Base-by-base conservation (phyloP, 108 stramenopile genomes). In the Ochromonas danica region DNA sequence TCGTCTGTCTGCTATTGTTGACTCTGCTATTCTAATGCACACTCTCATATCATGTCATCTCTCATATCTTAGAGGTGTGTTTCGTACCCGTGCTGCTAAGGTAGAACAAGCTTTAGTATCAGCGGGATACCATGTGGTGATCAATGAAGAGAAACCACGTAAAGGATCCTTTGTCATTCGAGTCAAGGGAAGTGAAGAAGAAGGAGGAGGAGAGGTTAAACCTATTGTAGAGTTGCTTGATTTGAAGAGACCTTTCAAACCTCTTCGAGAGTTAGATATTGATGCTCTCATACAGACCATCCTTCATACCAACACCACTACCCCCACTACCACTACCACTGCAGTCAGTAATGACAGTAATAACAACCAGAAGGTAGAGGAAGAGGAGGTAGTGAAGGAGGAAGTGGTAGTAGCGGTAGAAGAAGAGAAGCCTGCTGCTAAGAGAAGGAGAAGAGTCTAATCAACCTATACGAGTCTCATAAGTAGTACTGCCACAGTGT, bases 91-190 rank as follows among this genome's bases (percentile, higher is more conserved):
- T 28, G 72, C 72, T 3, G 43, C 10, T 22, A 75, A 75, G 40
- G 41, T 75, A 6, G 51, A 75, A 36, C 3, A 75, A 25, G 45
- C 51, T 75, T 45, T 28, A 6, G 25, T 35, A 25, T 6, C 6
- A 10, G 51, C 45, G 14, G 51, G 45, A 6, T 45, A 14, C 41
- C 3, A 38, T 6, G 72, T 75, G 6, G 6, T 25, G 30, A 75
- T 75, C 6, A 75, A 75, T 75, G 40, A 3, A 27, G 6, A 27
- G 17, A 75, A 75, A 41, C 72, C 72, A 27, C 6, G 72, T 6
- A 75, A 75, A 75, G 72, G 72, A 6, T 6, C 72, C 17, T 75
- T 75, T 75, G 72, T 75, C 3, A 36, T 75, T 27, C 3, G 14
- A 3, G 72, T 75, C 10, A 33, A 75, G 31, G 72, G 72, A 6